phyloP scores from a whole-genome alignment of 768 basidiomycete species.

The Rubroboletus pulcherrimus region DNA sequence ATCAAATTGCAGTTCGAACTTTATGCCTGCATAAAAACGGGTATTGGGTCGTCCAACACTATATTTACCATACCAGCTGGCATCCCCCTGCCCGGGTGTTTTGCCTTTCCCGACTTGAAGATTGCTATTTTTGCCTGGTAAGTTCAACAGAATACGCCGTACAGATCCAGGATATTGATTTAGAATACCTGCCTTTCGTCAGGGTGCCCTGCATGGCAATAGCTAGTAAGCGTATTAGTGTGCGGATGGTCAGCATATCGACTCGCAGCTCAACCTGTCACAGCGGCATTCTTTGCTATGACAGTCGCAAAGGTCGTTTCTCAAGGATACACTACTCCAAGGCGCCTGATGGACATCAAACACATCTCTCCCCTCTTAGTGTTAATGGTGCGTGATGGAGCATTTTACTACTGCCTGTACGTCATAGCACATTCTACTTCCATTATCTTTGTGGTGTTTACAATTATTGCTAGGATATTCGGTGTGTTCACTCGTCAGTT shows the following conservation, averaged over 20 bases:
- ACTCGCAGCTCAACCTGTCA: not conserved
- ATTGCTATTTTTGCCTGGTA: not conserved
- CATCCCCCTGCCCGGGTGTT: not conserved
- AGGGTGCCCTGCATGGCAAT: constrained; percentile 5
- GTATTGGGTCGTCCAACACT: not conserved
- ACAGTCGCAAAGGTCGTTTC: not conserved
- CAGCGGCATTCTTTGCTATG: constrained; percentile 3
- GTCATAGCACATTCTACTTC: not conserved
- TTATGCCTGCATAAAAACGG: not conserved
- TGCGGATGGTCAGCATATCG: not conserved
- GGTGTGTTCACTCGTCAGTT: not conserved
- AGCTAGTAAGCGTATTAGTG: not conserved
- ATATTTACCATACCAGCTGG: not conserved
- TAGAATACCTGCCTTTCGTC: not conserved
- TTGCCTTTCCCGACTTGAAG: not conserved
- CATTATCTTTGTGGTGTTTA: not conserved
- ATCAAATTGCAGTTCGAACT: not conserved
- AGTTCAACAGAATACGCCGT: not conserved
- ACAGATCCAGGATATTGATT: not conserved
- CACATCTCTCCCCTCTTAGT: not conserved
- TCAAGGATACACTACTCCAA: not conserved
- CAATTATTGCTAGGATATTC: not conserved
- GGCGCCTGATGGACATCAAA: not conserved
- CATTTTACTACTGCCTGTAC: constrained; percentile 1
- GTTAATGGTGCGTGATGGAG: constrained; percentile 5